A percentile compares a stretch with the other conserved stretches of the same genome.
Evolutionary conservation across 768 basidiomycete species (phyloP).

Genomic region (Podaxis carcinomalis): DNA sequence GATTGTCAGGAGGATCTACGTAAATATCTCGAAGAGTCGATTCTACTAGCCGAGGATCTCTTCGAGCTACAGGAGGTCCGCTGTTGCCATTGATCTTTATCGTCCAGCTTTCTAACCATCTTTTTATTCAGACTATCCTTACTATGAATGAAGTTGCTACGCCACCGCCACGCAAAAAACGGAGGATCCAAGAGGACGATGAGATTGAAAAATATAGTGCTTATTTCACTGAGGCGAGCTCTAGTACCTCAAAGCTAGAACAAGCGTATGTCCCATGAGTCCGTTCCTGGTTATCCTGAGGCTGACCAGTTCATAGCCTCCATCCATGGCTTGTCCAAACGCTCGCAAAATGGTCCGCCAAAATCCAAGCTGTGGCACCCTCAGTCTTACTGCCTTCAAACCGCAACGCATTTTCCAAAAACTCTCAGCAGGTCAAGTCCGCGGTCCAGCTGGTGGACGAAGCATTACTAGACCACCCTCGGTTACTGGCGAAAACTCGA

Average conservation of each 20-base stretch:
- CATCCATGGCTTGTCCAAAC: constrained; percentile 76
- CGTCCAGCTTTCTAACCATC: neutral
- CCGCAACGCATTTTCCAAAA: constrained; percentile 63
- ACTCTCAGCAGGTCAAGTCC: constrained; percentile 52
- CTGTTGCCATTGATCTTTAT: neutral
- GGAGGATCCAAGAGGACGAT: constrained; percentile 33
- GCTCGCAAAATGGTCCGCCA: constrained; percentile 91
- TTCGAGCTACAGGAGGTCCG: constrained; percentile 64
- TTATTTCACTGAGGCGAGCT: constrained; percentile 40
- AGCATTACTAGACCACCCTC: constrained; percentile 51
- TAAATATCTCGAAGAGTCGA: constrained; percentile 57
- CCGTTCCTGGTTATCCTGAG: constrained; percentile 2
- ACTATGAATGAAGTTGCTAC: constrained; percentile 41
- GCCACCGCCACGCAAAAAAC: constrained; percentile 56
- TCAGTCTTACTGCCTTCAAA: constrained; percentile 67
- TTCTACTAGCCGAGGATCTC: constrained; percentile 60
- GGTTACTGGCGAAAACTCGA: constrained; percentile 62
- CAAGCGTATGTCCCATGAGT: constrained; percentile 36
- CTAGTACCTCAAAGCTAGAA: constrained; percentile 43
- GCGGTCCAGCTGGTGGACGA: constrained; percentile 79
- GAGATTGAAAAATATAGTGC: constrained; percentile 25
- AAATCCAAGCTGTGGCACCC: constrained; percentile 90
- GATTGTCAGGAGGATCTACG: constrained; percentile 42
- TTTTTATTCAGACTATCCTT: constrained; percentile 36
- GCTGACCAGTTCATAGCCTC: constrained; percentile 34